Evolutionary conservation across 345 rosid species (phyloP).

Genomic region (Salix suchowensis): DNA sequence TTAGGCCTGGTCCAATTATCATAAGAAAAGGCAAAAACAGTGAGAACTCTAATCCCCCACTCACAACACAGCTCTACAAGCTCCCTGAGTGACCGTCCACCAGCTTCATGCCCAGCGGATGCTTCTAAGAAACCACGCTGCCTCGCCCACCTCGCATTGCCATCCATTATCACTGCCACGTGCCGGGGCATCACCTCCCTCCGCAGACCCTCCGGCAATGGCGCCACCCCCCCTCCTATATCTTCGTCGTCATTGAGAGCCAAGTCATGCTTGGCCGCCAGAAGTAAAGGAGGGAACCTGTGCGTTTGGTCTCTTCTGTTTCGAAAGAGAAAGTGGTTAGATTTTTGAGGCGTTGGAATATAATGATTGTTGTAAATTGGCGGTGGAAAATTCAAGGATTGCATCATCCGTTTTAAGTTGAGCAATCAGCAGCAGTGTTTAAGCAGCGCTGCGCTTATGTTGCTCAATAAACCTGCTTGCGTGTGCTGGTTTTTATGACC

Average conservation of each 20-base stretch:
- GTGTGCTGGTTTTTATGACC: too few relatives aligned
- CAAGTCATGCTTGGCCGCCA: neutral
- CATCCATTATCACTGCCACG: slow-evolving; percentile 84
- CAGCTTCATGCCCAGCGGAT: slow-evolving; percentile 61
- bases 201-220: slow-evolving; percentile 43
- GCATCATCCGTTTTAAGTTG: neutral
- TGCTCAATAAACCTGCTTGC: neutral
- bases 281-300: neutral
- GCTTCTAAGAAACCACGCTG: slow-evolving; percentile 40
- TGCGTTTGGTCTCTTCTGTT: neutral
- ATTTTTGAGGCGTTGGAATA: too few relatives aligned
- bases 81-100: slow-evolving; percentile 52
- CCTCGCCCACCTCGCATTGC: slow-evolving; percentile 72
- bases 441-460: neutral
- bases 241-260: slow-evolving; percentile 23
- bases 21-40: slow-evolving; percentile 74
- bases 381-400: slow-evolving; percentile 2
- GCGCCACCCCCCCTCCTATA: slow-evolving; percentile 4
- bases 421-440: neutral
- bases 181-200: slow-evolving; percentile 60
- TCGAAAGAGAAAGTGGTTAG: neutral
- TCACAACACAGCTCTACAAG: slow-evolving; percentile 40
- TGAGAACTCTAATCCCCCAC: slow-evolving; percentile 70
- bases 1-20: slow-evolving; percentile 78
- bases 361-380: neutral